phyloP scores from a whole-genome alignment of 2,329 filamentous ascomycete species.

The Pseudonectria foliicola region DNA sequence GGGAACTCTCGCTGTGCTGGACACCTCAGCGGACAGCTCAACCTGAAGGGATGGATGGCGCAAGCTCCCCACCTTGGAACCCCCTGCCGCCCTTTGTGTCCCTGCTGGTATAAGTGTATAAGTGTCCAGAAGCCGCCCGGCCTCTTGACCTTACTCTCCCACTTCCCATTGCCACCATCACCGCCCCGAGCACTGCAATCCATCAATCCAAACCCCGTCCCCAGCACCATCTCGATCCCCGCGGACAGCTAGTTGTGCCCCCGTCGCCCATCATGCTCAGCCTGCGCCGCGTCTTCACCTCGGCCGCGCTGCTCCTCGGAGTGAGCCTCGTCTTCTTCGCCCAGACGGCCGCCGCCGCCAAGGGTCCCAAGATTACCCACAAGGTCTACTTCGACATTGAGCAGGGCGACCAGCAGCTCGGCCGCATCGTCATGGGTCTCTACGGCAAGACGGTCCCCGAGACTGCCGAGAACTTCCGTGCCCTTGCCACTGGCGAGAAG shows the following conservation, averaged over 20 bases:
- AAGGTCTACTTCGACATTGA: conserved; percentile 88
- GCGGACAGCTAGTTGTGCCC: conserved; percentile 8
- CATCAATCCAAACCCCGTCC: conserved; percentile 11
- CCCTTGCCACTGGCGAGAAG: conserved; percentile 78
- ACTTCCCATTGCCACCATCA: conserved; percentile 9
- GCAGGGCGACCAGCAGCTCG: conserved; percentile 66
- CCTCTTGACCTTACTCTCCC: conserved; percentile 10
- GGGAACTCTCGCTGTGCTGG: too few species aligned
- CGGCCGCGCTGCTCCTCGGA: conserved; percentile 69
- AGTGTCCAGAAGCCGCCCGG: conserved; percentile 15
- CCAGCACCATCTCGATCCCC: conserved; percentile 3
- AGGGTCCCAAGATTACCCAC: conserved; percentile 91
- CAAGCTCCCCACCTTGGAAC: conserved; percentile 11
- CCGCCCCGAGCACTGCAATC: conserved; percentile 2
- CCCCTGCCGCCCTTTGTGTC: conserved; percentile 6
- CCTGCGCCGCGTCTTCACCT: conserved; percentile 62
- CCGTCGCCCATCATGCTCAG: conserved; percentile 58
- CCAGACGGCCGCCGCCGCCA: conserved; percentile 64
- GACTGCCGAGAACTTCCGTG: conserved; percentile 67
- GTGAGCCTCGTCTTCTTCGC: conserved; percentile 69
- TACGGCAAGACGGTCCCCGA: conserved; percentile 84
- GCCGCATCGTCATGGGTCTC: conserved; percentile 72
- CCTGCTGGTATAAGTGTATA: conserved; percentile 10
- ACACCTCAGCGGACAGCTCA: too few species aligned
- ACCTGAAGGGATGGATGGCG: conserved; percentile 11